These are phyloP conservation scores for Kurtzmaniella natalensis DNA, from an alignment of 1,139 yeast species.

Conservation along the genomic window DNA sequence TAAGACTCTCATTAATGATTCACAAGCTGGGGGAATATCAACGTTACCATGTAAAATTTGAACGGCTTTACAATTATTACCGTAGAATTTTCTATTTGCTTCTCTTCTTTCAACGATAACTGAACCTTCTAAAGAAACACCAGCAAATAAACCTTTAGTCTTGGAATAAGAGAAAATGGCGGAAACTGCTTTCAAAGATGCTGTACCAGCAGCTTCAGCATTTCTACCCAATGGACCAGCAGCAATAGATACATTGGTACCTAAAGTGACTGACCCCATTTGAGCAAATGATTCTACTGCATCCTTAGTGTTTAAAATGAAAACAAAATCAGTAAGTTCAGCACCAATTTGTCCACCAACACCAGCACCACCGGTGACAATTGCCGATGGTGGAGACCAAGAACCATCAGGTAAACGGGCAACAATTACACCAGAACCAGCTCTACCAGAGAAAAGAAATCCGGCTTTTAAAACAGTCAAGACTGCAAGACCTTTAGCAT, in stretches of 20 bases:
- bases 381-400: slow-evolving; percentile 99
- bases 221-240: slow-evolving; percentile 98
- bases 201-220: slow-evolving; percentile 97
- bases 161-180: slow-evolving; percentile 93
- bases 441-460: slow-evolving; percentile 91
- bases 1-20: slow-evolving; percentile 78
- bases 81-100: slow-evolving; percentile 93
- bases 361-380: slow-evolving; percentile 96
- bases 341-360: slow-evolving; percentile 98
- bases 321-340: slow-evolving; percentile 93
- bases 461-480: slow-evolving; percentile 95
- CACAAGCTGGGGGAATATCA: slow-evolving; percentile 92
- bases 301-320: slow-evolving; percentile 76
- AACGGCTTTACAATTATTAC: slow-evolving; percentile 81
- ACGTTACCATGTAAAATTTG: slow-evolving; percentile 78
- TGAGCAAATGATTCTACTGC: slow-evolving; percentile 96
- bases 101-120: slow-evolving; percentile 94
- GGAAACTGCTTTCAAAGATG: slow-evolving; percentile 81
- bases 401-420: slow-evolving; percentile 91
- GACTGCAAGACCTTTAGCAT: slow-evolving; percentile 90
- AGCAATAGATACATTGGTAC: slow-evolving; percentile 95
- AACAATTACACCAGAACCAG: slow-evolving; percentile 94
- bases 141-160: slow-evolving; percentile 95
- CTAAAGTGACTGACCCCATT: slow-evolving; percentile 88
- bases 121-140: slow-evolving; percentile 95